Evolutionary conservation across 2,329 filamentous ascomycete genomes (phyloP), one percentile per base, ranked within the genome.

Genomic region (Phyllosticta citriasiana): DNA sequence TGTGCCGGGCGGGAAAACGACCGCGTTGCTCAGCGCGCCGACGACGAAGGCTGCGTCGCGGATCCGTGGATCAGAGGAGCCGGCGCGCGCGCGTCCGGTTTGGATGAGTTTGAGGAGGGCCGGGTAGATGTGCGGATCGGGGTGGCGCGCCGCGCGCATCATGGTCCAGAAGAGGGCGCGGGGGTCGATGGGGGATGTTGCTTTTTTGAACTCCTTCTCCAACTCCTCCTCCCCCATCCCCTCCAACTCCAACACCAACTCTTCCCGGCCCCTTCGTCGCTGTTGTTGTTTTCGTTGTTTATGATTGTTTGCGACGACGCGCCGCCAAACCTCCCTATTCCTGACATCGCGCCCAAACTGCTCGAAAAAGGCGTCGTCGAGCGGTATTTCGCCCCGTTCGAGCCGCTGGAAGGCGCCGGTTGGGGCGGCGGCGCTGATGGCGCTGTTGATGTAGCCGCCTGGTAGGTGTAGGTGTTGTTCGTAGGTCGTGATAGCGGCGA

Each of bases 401-500:
- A 97, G 82, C 53, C 82, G 84, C 70, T 96, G 91, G 93, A 93
- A 97, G 71, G 84, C 87, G 51, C 94, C 94, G 66, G 85, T 76
- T 2, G 91, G 91, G 0, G 87, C 84, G 2, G 88, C 86, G 67
- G 83, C 83, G 58, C 90, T 91, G 70, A 97, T 94, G 67, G 88
- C 88, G 76, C 88, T 87, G 78, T 97, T 97, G 68, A 97, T 82
- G 87, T 91, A 97, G 70, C 92, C 93, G 3, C 85, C 81, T 0
- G 92, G 93, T 57, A 97, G 93, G 51, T 81, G 81, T 61, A 89
- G 80, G 63, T 82, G 78, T 59, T 86, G 77, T 72, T 97, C 94
- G 73, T 97, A 97, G 75, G 96, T 88, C 61, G 96, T 81, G 68
- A 99, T 97, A 2, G 89, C 86, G 77, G 96, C 91, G 70, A 99